Conservation (phyloP, 2,329 filamentous ascomycete species). For the Calonectria pauciramosa region DNA sequence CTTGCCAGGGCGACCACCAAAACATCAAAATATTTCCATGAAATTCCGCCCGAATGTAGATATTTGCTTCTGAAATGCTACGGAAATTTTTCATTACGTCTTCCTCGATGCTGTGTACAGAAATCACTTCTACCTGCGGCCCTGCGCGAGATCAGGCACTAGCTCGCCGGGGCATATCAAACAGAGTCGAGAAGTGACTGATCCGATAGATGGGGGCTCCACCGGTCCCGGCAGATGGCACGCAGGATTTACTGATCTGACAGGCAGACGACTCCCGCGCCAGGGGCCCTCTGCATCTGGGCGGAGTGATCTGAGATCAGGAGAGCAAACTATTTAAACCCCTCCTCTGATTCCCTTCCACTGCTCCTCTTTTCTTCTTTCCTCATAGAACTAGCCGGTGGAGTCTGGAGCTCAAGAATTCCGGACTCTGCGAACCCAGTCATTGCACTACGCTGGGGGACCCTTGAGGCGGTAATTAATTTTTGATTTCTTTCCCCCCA, state of each 20-base stretch:
- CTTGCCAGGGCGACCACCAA: conserved; percentile 34
- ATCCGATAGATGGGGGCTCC: not conserved
- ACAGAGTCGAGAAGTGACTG: not conserved
- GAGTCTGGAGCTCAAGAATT: not conserved
- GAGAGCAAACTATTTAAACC: conserved; percentile 13
- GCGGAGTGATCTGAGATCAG: conserved; percentile 17
- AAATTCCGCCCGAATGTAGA: conserved; percentile 21
- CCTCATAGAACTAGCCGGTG: not conserved
- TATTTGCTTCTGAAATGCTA: not conserved
- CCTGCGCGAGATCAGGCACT: not conserved
- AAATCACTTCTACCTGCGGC: conserved; percentile 22
- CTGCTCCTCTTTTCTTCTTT: conserved; percentile 14
- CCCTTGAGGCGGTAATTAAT: not conserved
- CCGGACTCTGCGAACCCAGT: not conserved
- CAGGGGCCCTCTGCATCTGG: not conserved
- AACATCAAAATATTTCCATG: conserved; percentile 11
- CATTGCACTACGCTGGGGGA: not conserved
- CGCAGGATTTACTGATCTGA: conserved; percentile 7
- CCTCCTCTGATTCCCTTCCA: not conserved
- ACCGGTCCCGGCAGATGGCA: not conserved
- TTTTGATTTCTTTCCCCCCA: not conserved
- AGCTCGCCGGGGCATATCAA: not conserved
- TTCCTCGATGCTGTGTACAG: not conserved
- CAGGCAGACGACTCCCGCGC: not conserved
- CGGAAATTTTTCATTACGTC: not conserved